Conservation (phyloP, 1,139 yeast genomes). For the Taphrina sp. region DNA sequence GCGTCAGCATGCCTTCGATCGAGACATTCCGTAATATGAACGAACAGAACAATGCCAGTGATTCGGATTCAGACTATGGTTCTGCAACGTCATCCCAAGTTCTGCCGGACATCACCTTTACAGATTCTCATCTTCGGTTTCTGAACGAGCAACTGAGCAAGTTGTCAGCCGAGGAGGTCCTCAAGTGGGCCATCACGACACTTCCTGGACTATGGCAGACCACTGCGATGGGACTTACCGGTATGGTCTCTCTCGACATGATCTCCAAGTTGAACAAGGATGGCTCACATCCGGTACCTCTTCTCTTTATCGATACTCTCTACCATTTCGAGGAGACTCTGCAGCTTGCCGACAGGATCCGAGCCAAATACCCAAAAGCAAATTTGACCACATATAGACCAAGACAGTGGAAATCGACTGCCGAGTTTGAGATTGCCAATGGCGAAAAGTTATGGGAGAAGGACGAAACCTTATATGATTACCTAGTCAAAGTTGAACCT, state of each 20-base stretch:
- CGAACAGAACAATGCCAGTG: constrained; percentile 25
- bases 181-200: constrained; percentile 77
- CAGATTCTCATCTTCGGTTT: constrained; percentile 37
- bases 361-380: constrained; percentile 55
- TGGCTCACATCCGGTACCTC: constrained; percentile 56
- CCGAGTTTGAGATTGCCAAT: constrained; percentile 63
- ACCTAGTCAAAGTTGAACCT: constrained; percentile 87
- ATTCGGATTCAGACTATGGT: constrained; percentile 28
- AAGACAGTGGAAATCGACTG: constrained; percentile 53
- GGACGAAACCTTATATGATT: constrained; percentile 80
- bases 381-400: constrained; percentile 68
- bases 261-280: constrained; percentile 54
- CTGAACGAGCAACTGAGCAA: constrained; percentile 60
- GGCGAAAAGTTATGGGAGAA: constrained; percentile 83
- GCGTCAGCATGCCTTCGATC: constrained; percentile 24
- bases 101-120: constrained; percentile 35
- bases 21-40: neutral
- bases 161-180: constrained; percentile 66
- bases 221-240: constrained; percentile 93
- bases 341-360: constrained; percentile 63
- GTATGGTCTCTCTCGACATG: constrained; percentile 83
- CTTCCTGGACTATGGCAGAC: constrained; percentile 84
- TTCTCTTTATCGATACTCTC: constrained; percentile 84
- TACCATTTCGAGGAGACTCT: constrained; percentile 92
- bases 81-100: constrained; percentile 22